Evolutionary conservation across 2,329 filamentous ascomycete genomes (phyloP).

Genomic region (Paracorniculantispora psalliotae): DNA sequence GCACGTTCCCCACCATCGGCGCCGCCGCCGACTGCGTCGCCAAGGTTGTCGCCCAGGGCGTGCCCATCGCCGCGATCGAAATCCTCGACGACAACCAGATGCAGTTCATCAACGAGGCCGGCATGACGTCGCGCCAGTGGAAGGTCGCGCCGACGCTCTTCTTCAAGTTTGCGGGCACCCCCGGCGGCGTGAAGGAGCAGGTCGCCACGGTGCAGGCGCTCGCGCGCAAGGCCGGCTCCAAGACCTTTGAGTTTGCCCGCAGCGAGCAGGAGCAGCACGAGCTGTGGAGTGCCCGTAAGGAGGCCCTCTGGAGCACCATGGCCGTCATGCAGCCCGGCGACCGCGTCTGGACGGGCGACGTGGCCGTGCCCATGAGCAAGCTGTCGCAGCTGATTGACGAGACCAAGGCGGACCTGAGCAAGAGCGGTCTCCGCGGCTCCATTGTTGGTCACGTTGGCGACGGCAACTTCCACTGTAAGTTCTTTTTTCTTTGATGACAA

Average conservation of each 20-base stretch:
- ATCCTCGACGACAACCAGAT: constrained; percentile 92
- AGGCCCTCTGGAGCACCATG: constrained; percentile 77
- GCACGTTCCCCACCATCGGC: constrained; percentile 53
- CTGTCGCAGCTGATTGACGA: constrained; percentile 73
- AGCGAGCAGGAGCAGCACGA: constrained; percentile 65
- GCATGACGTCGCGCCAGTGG: constrained; percentile 63
- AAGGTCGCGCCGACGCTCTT: constrained; percentile 71
- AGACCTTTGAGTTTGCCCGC: constrained; percentile 73
- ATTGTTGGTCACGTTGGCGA: constrained; percentile 72
- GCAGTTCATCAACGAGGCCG: constrained; percentile 60
- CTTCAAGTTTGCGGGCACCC: constrained; percentile 77
- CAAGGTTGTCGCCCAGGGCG: constrained; percentile 71
- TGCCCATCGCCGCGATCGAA: constrained; percentile 87
- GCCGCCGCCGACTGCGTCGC: constrained; percentile 75
- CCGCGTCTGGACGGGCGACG: constrained; percentile 80
- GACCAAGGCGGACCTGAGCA: constrained; percentile 47
- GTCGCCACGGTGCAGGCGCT: constrained; percentile 61
- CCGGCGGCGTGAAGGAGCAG: constrained; percentile 70
- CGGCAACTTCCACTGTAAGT: constrained; percentile 67
- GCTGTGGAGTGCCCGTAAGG: constrained; percentile 79
- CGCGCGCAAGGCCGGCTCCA: constrained; percentile 56
- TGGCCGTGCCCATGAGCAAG: constrained; percentile 73
- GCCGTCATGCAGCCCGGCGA: constrained; percentile 61
- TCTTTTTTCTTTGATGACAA: constrained; percentile 16
- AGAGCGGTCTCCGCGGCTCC: constrained; percentile 39